phyloP scores from a whole-genome alignment of 169 alveolate species.

The Perkinsus olseni region DNA sequence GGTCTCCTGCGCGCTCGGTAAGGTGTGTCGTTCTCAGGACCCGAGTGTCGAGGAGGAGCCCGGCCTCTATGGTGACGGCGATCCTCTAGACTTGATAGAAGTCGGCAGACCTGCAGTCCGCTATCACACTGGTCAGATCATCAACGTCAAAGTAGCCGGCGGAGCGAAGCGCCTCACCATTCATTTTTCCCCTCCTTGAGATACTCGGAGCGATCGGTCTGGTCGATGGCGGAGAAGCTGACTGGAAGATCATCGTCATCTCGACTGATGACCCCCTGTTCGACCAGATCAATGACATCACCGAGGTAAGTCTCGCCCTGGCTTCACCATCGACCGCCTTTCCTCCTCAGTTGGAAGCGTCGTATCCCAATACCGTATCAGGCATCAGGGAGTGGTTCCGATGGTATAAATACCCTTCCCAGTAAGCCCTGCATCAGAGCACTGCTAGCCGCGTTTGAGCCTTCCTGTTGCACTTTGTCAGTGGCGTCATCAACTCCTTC shows the following conservation, averaged over 20 bases:
- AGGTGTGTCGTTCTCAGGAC: background rate
- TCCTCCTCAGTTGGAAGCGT: slow-evolving; percentile 15
- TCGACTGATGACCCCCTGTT: slow-evolving; percentile 49
- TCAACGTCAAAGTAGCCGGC: slow-evolving; percentile 40
- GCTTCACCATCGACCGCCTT: slow-evolving; percentile 50
- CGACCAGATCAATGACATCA: slow-evolving; percentile 40
- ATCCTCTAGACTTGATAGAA: slow-evolving; percentile 84
- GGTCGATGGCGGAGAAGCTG: slow-evolving; percentile 81
- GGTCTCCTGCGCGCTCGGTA: too few species aligned
- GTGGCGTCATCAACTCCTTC: background rate
- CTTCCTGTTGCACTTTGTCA: background rate
- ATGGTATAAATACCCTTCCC: slow-evolving; percentile 28
- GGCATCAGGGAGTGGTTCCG: slow-evolving; percentile 46
- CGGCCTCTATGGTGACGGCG: slow-evolving; percentile 72
- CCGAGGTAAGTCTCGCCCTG: slow-evolving; percentile 47
- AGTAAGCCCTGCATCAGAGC: background rate
- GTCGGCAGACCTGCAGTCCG: slow-evolving; percentile 50
- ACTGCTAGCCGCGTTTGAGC: background rate
- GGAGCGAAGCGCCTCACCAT: too few species aligned
- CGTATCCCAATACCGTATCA: slow-evolving; percentile 24
- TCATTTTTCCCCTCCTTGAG: too few species aligned
- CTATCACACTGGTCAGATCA: slow-evolving; percentile 44
- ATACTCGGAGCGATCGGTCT: slow-evolving; percentile 78
- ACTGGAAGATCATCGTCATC: slow-evolving; percentile 77
- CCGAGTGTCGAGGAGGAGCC: slow-evolving; percentile 20